phyloP scores from a whole-genome alignment of 805 yeast species.

The Candida ponderosae region DNA sequence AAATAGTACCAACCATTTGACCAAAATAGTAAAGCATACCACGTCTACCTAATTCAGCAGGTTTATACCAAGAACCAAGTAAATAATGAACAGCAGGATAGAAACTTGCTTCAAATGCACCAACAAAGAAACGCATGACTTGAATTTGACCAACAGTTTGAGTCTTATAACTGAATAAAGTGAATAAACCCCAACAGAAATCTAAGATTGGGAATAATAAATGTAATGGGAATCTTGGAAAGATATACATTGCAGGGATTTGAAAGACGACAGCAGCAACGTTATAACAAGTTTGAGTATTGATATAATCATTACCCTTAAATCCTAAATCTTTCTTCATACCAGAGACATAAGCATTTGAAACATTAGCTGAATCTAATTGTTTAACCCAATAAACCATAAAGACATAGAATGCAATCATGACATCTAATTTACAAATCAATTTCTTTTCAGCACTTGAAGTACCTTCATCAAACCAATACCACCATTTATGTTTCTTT shows the following conservation, averaged over 20 bases:
- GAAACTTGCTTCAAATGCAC: conserved; percentile 54
- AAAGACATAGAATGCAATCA: conserved; percentile 45
- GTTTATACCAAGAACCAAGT: conserved; percentile 48
- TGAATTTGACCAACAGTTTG: conserved; percentile 39
- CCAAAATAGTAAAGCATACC: conserved; percentile 54
- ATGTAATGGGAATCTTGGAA: conserved; percentile 46
- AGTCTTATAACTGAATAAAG: conserved; percentile 41
- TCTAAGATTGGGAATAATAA: conserved; percentile 41
- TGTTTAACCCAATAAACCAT: conserved; percentile 62
- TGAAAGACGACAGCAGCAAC: conserved; percentile 55
- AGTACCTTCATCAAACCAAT: conserved; percentile 46
- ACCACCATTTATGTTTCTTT: conserved; percentile 36
- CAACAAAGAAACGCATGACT: conserved; percentile 55
- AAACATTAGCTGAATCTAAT: conserved; percentile 50
- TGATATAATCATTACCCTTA: conserved; percentile 52
- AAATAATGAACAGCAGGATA: conserved; percentile 53
- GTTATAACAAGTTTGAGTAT: conserved; percentile 47
- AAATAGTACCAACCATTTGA: conserved; percentile 51
- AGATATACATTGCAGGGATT: conserved; percentile 51
- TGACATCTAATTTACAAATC: conserved; percentile 40
- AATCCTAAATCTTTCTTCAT: conserved; percentile 51
- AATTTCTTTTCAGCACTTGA: conserved; percentile 35
- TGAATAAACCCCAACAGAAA: conserved; percentile 54
- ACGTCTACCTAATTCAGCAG: conserved; percentile 49
- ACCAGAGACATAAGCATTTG: conserved; percentile 60